These are phyloP conservation scores for Colletotrichum chlorophyti DNA, from an alignment of 2,329 filamentous ascomycete genomes.

Conservation along the genomic window DNA sequence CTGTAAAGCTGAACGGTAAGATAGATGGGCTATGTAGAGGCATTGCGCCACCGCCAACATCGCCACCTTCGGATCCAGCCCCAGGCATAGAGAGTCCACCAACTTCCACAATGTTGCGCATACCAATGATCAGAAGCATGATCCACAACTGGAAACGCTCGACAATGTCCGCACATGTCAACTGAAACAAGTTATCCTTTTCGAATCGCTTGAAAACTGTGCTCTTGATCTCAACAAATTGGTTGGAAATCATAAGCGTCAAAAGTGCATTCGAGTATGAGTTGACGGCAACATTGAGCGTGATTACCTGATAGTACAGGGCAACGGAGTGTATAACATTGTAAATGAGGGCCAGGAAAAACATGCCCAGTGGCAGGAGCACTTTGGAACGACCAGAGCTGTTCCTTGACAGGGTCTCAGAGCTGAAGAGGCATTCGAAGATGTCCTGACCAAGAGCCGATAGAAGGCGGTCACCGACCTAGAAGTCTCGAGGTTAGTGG, in stretches of 20 bases:
- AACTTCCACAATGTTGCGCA: constrained; percentile 95
- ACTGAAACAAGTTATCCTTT: constrained; percentile 95
- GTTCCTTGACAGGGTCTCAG: constrained; percentile 88
- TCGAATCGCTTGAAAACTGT: constrained; percentile 99
- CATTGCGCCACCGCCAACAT: constrained; percentile 60
- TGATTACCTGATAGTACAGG: constrained; percentile 97
- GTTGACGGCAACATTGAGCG: constrained; percentile 96
- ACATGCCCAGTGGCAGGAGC: constrained; percentile 88
- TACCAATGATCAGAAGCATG: constrained; percentile 94
- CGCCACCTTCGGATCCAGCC: constrained; percentile 54
- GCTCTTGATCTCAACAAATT: constrained; percentile 98
- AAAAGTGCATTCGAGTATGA: constrained; percentile 96
- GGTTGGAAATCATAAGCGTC: constrained; percentile 92
- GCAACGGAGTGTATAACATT: constrained; percentile 87
- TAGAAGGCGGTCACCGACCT: constrained; percentile 85
- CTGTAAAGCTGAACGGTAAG: constrained; percentile 87
- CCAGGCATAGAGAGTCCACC: constrained; percentile 77
- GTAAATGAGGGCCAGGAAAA: constrained; percentile 83
- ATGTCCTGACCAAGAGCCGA: constrained; percentile 95
- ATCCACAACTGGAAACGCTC: constrained; percentile 98
- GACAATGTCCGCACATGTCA: constrained; percentile 95
- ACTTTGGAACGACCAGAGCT: constrained; percentile 90
- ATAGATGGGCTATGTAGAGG: constrained; percentile 75
- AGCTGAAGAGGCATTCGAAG: constrained; percentile 92
- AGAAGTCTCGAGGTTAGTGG: neutral